A percentile compares a stretch with the other conserved stretches of the same genome.
phyloP scores from a whole-genome alignment of 805 yeast species.

The Komagataella populi region DNA sequence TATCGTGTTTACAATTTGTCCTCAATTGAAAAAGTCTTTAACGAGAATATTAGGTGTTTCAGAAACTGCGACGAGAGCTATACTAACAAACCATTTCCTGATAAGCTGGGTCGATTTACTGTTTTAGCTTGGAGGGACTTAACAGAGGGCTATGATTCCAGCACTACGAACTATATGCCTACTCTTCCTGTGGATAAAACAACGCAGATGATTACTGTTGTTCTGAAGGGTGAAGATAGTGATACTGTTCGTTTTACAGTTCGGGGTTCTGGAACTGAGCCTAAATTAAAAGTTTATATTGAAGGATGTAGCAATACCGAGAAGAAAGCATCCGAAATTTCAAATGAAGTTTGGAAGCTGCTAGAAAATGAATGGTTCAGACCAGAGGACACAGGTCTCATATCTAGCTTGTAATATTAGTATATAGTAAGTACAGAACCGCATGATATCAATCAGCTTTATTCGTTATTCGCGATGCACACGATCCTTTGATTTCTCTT shows the following conservation, averaged over 20 bases:
- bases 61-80: slow-evolving; percentile 3
- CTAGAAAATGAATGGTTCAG: slow-evolving; percentile 53
- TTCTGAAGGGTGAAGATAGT: slow-evolving; percentile 17
- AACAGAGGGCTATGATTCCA: slow-evolving; percentile 69
- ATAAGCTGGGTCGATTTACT: slow-evolving; percentile 37
- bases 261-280: slow-evolving; percentile 95
- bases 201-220: slow-evolving; percentile 81
- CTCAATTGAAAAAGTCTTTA: slow-evolving; percentile 42
- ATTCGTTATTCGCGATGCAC: background rate
- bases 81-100: slow-evolving; percentile 23
- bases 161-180: slow-evolving; percentile 45
- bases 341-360: slow-evolving; percentile 53
- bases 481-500: background rate
- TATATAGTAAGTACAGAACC: slow-evolving; percentile 10
- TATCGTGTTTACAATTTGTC: slow-evolving; percentile 47
- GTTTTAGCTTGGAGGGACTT: slow-evolving; percentile 72
- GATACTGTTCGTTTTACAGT: slow-evolving; percentile 56
- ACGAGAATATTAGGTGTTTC: slow-evolving; percentile 18
- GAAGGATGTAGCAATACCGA: slow-evolving; percentile 53
- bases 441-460: no score
- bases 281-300: slow-evolving; percentile 82
- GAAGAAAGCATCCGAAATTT: slow-evolving; percentile 31
- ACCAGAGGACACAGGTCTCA: slow-evolving; percentile 25
- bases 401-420: slow-evolving; percentile 4
- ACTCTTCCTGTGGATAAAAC: slow-evolving; percentile 52